Conservation (phyloP, 495 filamentous ascomycete species). For the Talaromyces adpressus region DNA sequence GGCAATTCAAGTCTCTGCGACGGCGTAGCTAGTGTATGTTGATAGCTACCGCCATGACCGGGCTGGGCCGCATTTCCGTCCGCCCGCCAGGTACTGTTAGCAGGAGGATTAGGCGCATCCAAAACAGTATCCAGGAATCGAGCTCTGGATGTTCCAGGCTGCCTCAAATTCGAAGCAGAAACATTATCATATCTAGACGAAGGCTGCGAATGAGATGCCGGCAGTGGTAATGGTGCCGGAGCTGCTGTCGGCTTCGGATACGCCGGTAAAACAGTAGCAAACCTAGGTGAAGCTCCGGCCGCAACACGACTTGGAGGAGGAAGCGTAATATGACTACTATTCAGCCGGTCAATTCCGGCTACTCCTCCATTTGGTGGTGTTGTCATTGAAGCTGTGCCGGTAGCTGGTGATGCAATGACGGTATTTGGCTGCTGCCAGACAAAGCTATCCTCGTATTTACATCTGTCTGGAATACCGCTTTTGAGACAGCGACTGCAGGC, state of each 20-base stretch:
- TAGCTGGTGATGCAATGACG: constrained; percentile 12
- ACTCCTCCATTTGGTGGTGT: background rate
- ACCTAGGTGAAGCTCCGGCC: background rate
- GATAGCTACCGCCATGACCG: constrained; percentile 4
- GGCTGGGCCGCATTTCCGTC: background rate
- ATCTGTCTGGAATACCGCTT: constrained; percentile 32
- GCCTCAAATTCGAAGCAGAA: background rate
- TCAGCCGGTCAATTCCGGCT: background rate
- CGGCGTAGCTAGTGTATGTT: constrained; percentile 17
- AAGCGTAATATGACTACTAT: constrained; percentile 3
- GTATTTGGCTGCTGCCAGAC: constrained; percentile 41
- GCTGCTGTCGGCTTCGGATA: background rate
- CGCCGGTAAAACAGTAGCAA: background rate
- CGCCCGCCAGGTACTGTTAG: constrained; percentile 22
- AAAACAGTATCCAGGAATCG: constrained; percentile 39
- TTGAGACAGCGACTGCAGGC: constrained; percentile 57
- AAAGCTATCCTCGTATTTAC: constrained; percentile 41
- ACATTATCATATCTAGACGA: background rate
- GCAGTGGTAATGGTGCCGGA: background rate
- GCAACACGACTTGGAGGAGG: constrained; percentile 4
- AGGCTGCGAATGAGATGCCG: background rate
- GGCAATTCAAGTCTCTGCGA: constrained; percentile 32
- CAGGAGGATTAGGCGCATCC: constrained; percentile 31
- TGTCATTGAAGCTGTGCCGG: background rate
- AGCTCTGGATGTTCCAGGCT: background rate